Percentiles rank a stretch among this genome's conserved stretches.
Evolutionary conservation across 192 early-diverging fungal species (phyloP).

Genomic region (Mortierella antarctica): DNA sequence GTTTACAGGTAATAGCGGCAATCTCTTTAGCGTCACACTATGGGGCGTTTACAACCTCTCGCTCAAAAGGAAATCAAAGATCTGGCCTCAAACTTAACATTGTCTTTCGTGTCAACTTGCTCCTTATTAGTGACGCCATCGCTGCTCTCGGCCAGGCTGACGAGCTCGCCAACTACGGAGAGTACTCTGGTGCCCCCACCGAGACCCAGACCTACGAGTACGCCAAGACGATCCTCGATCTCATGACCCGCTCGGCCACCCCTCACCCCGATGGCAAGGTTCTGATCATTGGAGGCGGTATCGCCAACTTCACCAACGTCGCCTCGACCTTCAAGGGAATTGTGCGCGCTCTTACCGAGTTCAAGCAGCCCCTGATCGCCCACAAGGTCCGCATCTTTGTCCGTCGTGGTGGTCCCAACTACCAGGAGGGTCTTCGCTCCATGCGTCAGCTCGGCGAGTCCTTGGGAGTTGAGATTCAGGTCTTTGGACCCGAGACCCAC

Average conservation of each 20-base stretch:
- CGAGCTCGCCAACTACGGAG: conserved; percentile 99
- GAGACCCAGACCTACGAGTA: conserved; percentile 99
- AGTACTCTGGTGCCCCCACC: conserved; percentile 99
- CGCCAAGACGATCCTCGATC: conserved; percentile 96
- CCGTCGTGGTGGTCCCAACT: conserved; percentile 99
- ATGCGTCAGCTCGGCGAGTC: conserved; percentile 95
- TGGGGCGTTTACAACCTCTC: neutral
- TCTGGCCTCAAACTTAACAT: no score
- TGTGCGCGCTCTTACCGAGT: conserved; percentile 93
- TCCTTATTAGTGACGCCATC: conserved; percentile 88
- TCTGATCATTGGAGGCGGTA: conserved; percentile 98
- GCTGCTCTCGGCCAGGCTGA: conserved; percentile 93
- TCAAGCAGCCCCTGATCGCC: conserved; percentile 85
- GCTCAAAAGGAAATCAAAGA: no score
- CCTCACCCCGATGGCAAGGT: conserved; percentile 93
- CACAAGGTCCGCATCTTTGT: conserved; percentile 96
- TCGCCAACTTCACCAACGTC: conserved; percentile 99
- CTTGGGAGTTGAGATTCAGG: conserved; percentile 93
- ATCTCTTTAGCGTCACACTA: no score
- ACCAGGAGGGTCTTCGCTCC: conserved; percentile 97
- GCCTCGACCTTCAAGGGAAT: conserved; percentile 99
- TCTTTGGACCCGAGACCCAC: conserved; percentile 98
- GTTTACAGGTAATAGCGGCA: conserved; percentile 72
- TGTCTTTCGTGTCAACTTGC: no score
- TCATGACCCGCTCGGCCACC: conserved; percentile 90